Percentiles rank a stretch among this genome's conserved stretches.
These are phyloP conservation scores for Neurospora sp. DNA, from an alignment of 495 filamentous ascomycete genomes.

Conservation along the genomic window DNA sequence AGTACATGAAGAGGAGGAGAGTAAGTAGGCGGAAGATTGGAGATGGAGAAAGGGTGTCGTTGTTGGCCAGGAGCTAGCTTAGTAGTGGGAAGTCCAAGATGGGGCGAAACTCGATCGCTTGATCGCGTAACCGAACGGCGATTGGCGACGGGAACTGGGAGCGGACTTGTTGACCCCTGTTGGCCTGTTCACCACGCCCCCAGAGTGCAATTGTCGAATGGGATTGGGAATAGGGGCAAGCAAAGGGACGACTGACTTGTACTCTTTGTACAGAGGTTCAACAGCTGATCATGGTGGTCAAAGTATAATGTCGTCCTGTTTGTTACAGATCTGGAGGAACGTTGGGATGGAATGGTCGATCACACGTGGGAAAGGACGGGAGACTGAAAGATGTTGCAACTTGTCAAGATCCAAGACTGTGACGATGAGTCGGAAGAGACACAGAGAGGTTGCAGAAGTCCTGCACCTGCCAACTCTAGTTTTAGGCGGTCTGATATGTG, in stretches of 20 bases:
- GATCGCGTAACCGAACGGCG: not conserved
- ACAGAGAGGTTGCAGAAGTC: not conserved
- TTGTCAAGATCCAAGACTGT: not conserved
- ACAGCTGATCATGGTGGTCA: not conserved
- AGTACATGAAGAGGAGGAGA: conserved; percentile 3
- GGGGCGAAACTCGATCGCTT: conserved; percentile 3
- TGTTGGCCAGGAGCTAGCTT: conserved; percentile 1
- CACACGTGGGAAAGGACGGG: not conserved
- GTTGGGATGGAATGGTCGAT: not conserved
- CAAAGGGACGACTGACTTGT: not conserved
- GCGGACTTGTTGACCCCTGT: not conserved
- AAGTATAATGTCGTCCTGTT: not conserved
- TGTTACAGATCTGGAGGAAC: not conserved
- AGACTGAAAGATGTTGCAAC: not conserved
- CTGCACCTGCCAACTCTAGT: not conserved
- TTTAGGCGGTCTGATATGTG: not conserved
- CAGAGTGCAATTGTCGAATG: not conserved
- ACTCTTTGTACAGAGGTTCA: not conserved
- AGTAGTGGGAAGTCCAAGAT: conserved; percentile 9
- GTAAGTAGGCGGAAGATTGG: not conserved
- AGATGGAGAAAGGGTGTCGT: not conserved
- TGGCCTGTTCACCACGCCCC: not conserved
- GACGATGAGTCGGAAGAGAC: not conserved
- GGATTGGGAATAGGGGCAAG: not conserved
- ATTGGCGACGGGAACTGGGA: not conserved